Evolutionary conservation across 2,329 filamentous ascomycete species (phyloP), one percentile per base, ranked within the genome.

Genomic region (Mollisia scopiformis): DNA sequence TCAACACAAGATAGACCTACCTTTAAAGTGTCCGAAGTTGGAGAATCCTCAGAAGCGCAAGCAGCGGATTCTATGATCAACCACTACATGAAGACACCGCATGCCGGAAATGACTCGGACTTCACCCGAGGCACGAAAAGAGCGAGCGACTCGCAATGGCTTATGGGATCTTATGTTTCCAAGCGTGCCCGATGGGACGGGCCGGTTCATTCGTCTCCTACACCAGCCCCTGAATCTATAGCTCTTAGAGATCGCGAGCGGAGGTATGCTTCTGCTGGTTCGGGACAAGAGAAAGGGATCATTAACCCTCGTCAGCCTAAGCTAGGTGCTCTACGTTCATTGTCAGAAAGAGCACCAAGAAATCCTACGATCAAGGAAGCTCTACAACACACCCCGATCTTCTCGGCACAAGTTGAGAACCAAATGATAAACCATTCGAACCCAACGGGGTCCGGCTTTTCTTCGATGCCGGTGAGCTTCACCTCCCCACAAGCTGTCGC

Each of bases 161-260:
- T 74, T 16, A 73, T 70, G 53, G 70, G 69, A 14, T 68, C 70
- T 5, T 66, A 70, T 55, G 57, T 68, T 30, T 69, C 67, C 2
- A 73, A 73, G 62, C 64, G 69, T 19, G 62, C 71, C 61, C 64
- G 67, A 28, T 72, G 70, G 69, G 70, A 71, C 39, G 58, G 57
- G 13, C 64, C 67, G 35, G 58, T 62, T 25, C 41, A 62, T 13
- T 59, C 67, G 10, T 68, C 71, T n/a, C 72, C 72, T 14, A 73
- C 71, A 13, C 71, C 72, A 10, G 37, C 65, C 31, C 62, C 49
- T 28, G 54, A 64, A 1, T 3, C 11, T 31, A 21, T 25, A n/a
- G 35, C 23, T 21, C 37, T 60, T 31, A 60, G 35, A 33, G 35
- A 49, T 46, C 60, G 58, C 49, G 59, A 52, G 11, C 37, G 52